Evolutionary conservation across 805 yeast genomes (phyloP).

Genomic region (Pichia cephalocereana): DNA sequence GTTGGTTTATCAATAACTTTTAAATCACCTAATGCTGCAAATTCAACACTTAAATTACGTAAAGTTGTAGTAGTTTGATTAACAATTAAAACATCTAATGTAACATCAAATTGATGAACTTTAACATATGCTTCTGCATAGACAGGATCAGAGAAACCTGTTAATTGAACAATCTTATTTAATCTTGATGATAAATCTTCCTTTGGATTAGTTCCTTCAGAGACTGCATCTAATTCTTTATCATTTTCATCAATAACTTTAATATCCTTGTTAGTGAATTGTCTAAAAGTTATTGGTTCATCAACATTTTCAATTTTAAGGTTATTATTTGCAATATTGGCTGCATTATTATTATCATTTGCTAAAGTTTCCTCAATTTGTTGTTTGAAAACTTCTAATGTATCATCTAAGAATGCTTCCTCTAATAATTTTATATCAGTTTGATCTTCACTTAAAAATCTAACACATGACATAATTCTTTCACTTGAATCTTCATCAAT

Average conservation of each 20-base stretch:
- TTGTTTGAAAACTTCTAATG: constrained; percentile 71
- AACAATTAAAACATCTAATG: constrained; percentile 84
- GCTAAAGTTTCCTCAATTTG: constrained; percentile 56
- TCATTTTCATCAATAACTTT: constrained; percentile 35
- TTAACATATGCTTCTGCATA: constrained; percentile 96
- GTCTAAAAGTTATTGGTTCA: constrained; percentile 71
- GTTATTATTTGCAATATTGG: constrained; percentile 31
- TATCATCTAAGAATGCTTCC: constrained; percentile 80
- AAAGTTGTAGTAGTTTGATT: constrained; percentile 90
- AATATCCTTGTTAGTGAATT: constrained; percentile 43
- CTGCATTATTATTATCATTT: constrained; percentile 44
- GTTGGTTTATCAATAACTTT: constrained; percentile 89
- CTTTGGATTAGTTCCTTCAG: constrained; percentile 39
- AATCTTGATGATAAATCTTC: constrained; percentile 68
- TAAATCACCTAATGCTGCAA: constrained; percentile 92
- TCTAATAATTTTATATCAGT: constrained; percentile 33
- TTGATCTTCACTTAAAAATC: constrained; percentile 62
- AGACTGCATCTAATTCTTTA: constrained; percentile 53
- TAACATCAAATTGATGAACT: constrained; percentile 95
- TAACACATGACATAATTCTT: constrained; percentile 80
- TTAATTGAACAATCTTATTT: constrained; percentile 81
- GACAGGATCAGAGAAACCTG: constrained; percentile 98
- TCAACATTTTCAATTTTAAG: constrained; percentile 70
- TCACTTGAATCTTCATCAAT: constrained; percentile 98
- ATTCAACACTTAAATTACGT: constrained; percentile 86